These are phyloP conservation scores for Heliophila coronopifolia DNA, from an alignment of 441 rosid species.

Conservation along the genomic window DNA sequence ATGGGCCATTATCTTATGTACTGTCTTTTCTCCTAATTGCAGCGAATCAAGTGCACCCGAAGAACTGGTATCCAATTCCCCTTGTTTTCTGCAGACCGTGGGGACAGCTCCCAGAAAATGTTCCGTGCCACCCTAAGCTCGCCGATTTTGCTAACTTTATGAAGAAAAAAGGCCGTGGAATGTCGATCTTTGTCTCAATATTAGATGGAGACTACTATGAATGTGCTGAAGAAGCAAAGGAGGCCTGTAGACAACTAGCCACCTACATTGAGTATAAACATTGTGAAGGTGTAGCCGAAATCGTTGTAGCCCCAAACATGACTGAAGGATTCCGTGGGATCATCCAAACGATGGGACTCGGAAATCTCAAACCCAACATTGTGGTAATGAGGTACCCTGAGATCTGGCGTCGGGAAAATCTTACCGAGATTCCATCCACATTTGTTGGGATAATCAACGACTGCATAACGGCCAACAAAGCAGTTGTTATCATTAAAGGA, in stretches of 20 bases:
- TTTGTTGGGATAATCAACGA: slow-evolving; percentile 92
- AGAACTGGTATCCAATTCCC: slow-evolving; percentile 98
- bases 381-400: slow-evolving; percentile 98
- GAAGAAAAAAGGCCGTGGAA: slow-evolving; percentile 99
- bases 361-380: slow-evolving; percentile 94
- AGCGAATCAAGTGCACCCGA: slow-evolving; percentile 99
- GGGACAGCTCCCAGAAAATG: slow-evolving; percentile 97
- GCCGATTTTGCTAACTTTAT: slow-evolving; percentile 98
- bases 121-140: slow-evolving; percentile 96
- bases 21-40: slow-evolving; percentile 26
- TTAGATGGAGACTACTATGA: slow-evolving; percentile 93
- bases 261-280: slow-evolving; percentile 86
- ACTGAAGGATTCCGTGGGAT: slow-evolving; percentile 94
- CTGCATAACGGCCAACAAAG: slow-evolving; percentile 96
- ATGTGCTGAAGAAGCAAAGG: slow-evolving; percentile 88
- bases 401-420: slow-evolving; percentile 96
- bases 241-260: slow-evolving; percentile 76
- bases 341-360: slow-evolving; percentile 97
- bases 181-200: slow-evolving; percentile 90
- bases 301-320: slow-evolving; percentile 98
- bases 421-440: slow-evolving; percentile 80
- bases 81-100: slow-evolving; percentile 96
- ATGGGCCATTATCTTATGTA: slow-evolving; percentile 9
- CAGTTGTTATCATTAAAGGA: slow-evolving; percentile 95
- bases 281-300: slow-evolving; percentile 98